These are phyloP conservation scores for Ceratocystis eucalypticola DNA, from an alignment of 2,329 filamentous ascomycete species.

Conservation along the genomic window DNA sequence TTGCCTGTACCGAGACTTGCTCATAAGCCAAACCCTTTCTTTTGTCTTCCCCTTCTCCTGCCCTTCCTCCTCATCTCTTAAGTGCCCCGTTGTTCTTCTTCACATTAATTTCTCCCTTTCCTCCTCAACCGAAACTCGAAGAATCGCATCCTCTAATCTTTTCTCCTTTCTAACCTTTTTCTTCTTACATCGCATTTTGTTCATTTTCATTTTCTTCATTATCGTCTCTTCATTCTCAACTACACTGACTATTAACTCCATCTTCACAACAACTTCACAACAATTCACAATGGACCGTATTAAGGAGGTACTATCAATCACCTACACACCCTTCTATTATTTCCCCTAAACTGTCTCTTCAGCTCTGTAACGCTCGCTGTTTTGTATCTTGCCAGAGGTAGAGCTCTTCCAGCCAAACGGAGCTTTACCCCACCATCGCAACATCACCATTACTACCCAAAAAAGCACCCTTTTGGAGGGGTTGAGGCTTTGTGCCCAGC, in stretches of 20 bases:
- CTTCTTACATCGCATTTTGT: conserved; percentile 2
- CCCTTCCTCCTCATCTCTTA: neutral
- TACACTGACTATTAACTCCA: neutral
- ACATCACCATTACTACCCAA: conserved; percentile 14
- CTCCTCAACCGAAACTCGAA: conserved; percentile 6
- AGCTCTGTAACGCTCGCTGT: neutral
- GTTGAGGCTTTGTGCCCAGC: neutral
- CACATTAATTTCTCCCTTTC: conserved; percentile 14
- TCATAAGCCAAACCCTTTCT: conserved; percentile 16
- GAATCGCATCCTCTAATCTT: neutral
- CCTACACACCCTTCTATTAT: neutral
- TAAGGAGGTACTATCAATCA: conserved; percentile 55
- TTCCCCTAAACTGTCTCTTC: conserved; percentile 3
- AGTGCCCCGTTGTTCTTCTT: conserved; percentile 14
- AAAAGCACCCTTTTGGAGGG: neutral
- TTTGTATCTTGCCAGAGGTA: neutral
- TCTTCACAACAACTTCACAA: neutral
- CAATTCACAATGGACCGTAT: conserved; percentile 59
- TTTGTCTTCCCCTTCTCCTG: conserved; percentile 5
- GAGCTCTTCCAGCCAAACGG: conserved; percentile 7
- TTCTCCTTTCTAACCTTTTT: neutral
- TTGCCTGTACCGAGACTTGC: neutral
- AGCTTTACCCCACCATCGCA: conserved; percentile 19
- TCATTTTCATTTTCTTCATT: conserved; percentile 22
- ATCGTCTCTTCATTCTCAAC: neutral